Percentiles rank a stretch among this genome's conserved stretches.
Conservation (phyloP, 495 filamentous ascomycete genomes). For the Penicillium bovifimosum region DNA sequence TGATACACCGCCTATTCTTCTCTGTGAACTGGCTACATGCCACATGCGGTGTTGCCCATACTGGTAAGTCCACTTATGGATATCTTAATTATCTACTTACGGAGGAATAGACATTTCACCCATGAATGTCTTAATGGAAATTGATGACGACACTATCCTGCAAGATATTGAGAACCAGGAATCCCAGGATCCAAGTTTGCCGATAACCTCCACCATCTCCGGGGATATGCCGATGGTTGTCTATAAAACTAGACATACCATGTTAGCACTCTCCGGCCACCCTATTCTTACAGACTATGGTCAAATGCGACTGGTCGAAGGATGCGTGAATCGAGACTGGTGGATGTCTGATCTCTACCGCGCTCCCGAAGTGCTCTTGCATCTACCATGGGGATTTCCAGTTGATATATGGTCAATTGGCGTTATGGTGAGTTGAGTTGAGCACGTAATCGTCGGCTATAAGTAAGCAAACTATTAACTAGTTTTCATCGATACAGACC, state of each 20-base stretch:
- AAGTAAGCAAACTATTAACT: no score
- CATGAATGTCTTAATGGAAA: conserved; percentile 9
- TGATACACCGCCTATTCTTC: conserved; percentile 10
- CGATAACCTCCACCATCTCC: neutral
- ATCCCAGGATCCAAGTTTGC: conserved; percentile 6
- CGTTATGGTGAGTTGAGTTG: conserved; percentile 12
- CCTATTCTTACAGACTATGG: conserved; percentile 20
- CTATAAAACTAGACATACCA: conserved; percentile 10
- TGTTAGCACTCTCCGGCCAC: conserved; percentile 8
- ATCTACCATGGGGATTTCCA: conserved; percentile 16
- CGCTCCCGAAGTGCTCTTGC: conserved; percentile 19
- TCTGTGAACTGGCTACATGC: conserved; percentile 13
- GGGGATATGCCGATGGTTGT: neutral
- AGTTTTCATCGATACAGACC: conserved; percentile 2
- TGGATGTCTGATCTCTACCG: conserved; percentile 23
- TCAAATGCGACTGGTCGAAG: conserved; percentile 10
- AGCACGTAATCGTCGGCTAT: no score
- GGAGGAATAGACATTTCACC: conserved; percentile 11
- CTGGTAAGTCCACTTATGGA: conserved; percentile 1
- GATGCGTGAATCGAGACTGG: conserved; percentile 10
- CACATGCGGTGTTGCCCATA: conserved; percentile 10
- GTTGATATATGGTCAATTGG: conserved; percentile 22
- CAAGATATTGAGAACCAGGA: conserved; percentile 14
- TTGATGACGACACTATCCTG: conserved; percentile 7
- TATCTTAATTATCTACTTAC: neutral